Base-by-base conservation (phyloP, 148 eudicot species). In the Persicaria maculosa region DNA sequence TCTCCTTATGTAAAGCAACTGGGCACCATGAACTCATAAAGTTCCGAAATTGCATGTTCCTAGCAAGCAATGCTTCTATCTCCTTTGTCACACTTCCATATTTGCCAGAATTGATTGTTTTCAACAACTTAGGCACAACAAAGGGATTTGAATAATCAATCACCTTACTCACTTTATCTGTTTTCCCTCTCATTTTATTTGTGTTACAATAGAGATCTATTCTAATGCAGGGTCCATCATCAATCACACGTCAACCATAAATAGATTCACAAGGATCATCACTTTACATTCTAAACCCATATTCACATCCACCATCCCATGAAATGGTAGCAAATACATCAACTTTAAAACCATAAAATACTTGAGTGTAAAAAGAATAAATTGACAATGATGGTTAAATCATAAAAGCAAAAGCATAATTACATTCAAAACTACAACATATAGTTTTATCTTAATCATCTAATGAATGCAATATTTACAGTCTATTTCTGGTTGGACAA, bases 41-140 rank as follows among this genome's bases (percentile, higher is more conserved):
- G 44, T 76, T 79, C 20, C 77, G 16, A 50, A 77, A 0, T 74
- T 72, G 79, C 74, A 40, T 65, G 67, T 78, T 80, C 59, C 84
- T 80, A 19, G 74, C 79, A 74, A 82, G n/a, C 72, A 89, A 81
- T 7, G 83, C 86, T 71, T 81, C 74, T 36, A 73, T 22, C 12
- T 73, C 75, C 61, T 53, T 53, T 2, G 91, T 84, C 36, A 90
- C 92, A 74, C 89, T 86, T 15, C 97, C 97, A 53, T 77, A 90
- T 75, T 81, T 88, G 40, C 90, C 87, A 2, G 75, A 6, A 16
- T 78, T 85, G 9, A 88, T 74, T 58, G 67, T 76, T 10, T 83
- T 74, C 75, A 88, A 1, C 71, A 86, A 12, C 9, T 74, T 44
- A 43, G 73, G 68, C 43, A 81, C 47, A 1, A 87, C 74, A 79